phyloP scores from a whole-genome alignment of 495 filamentous ascomycete species.

The Aspergillus kassunensis region DNA sequence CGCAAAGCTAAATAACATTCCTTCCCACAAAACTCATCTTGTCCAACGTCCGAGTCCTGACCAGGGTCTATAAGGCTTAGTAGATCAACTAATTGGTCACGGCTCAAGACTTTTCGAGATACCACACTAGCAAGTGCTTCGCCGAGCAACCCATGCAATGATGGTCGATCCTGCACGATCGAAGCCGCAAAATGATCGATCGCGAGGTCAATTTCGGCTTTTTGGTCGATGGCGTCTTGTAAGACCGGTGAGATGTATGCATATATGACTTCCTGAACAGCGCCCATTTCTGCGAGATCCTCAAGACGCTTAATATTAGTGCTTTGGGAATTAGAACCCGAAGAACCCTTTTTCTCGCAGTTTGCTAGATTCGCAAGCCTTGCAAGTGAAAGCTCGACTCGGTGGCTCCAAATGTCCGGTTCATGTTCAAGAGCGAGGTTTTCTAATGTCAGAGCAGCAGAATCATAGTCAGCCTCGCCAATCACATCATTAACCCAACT shows the following conservation, averaged over 20 bases:
- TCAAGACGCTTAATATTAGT: conserved; percentile 47
- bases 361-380: conserved; percentile 74
- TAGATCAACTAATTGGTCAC: conserved; percentile 70
- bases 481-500: conserved; percentile 91
- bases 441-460: conserved; percentile 64
- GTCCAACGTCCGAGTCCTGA: conserved; percentile 26
- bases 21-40: conserved; percentile 36
- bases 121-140: conserved; percentile 63
- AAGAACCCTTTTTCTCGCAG: conserved; percentile 28
- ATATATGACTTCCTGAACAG: conserved; percentile 72
- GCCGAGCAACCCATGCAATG: conserved; percentile 60
- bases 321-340: conserved; percentile 21
- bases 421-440: conserved; percentile 62
- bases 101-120: conserved; percentile 60
- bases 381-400: conserved; percentile 81
- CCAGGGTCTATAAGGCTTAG: conserved; percentile 65
- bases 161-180: conserved; percentile 55
- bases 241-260: conserved; percentile 54
- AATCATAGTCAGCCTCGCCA: conserved; percentile 64
- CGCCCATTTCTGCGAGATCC: conserved; percentile 58
- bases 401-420: conserved; percentile 79
- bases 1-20: conserved; percentile 71
- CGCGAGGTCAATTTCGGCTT: conserved; percentile 70
- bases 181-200: conserved; percentile 61
- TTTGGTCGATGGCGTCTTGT: conserved; percentile 66